phyloP scores from a whole-genome alignment of 805 yeast genomes.

The Kuraishia cidri region DNA sequence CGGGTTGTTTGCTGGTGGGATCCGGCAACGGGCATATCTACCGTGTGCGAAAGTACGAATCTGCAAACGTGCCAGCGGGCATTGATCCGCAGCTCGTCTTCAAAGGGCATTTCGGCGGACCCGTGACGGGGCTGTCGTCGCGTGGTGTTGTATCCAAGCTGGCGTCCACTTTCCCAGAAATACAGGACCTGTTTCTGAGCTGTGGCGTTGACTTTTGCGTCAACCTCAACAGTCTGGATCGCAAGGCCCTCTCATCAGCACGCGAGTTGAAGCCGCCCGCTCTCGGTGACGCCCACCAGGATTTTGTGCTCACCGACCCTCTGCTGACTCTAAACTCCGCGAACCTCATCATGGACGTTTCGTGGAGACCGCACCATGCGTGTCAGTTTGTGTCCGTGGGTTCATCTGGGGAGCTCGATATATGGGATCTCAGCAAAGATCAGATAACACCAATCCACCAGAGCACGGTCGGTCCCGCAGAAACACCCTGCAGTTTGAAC shows the following conservation, averaged over 20 bases:
- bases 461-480: not conserved
- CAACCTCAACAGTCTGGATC: constrained; percentile 8
- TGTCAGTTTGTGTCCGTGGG: constrained; percentile 23
- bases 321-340: constrained; percentile 11
- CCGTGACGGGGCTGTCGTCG: constrained; percentile 21
- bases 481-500: constrained; percentile 2
- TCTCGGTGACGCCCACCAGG: too few relatives aligned
- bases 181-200: constrained; percentile 10
- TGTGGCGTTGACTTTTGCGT: constrained; percentile 27
- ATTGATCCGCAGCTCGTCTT: constrained; percentile 12
- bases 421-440: constrained; percentile 26
- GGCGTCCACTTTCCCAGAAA: too few relatives aligned
- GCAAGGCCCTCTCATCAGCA: not conserved
- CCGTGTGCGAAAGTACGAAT: constrained; percentile 18
- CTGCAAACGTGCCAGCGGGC: constrained; percentile 15
- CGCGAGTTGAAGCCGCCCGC: not conserved
- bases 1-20: constrained; percentile 21
- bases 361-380: constrained; percentile 23
- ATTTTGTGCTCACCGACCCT: too few relatives aligned
- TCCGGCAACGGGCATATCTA: constrained; percentile 24
- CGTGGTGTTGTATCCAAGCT: too few relatives aligned
- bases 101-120: constrained; percentile 20
- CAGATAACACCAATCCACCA: constrained; percentile 3
- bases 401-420: constrained; percentile 19
- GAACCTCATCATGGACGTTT: constrained; percentile 22